Evolutionary conservation across 164 flowering plant genomes (phyloP), one percentile per base, ranked within the genome.

Genomic region (Annona squamosa): DNA sequence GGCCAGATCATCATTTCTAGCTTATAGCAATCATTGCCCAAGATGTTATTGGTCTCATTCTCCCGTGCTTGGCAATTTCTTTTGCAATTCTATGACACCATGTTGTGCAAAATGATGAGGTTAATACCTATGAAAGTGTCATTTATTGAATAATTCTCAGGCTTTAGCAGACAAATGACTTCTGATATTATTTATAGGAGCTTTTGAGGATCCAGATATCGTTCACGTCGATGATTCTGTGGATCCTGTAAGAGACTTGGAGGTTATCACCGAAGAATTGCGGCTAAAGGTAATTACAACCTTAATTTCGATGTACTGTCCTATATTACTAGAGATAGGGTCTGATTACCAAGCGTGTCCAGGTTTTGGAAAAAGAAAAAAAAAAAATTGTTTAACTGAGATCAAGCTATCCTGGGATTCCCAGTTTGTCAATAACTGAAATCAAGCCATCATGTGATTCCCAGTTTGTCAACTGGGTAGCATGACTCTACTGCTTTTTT

Each of bases 191-290:
- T 76, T 46, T 80, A 37, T 75, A 95, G 99, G 99, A 81, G 99
- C 97, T 73, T 95, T 95, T 86, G 99, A 95, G 74, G 99, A 95
- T 89, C 86, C 98, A n/a, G 99, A 95, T 77, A 91, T 95, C 52
- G 86, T 93, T 73, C 99, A 95, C 83, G 98, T 95, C 74, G 99
- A 95, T 79, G 98, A 93, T 74, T 17, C 86, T 63, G 91, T 95
- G 70, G 99, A 95, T 78, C 99, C 99, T 78, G 97, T 95, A 63
- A 87, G 98, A 81, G 99, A 95, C 82, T 82, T 95, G 76, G 99
- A 95, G 82, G 74, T 80, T 77, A 93, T 95, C 56, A 86, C 82
- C 81, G 89, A 75, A 81, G 99, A 95, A 76, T 72, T 95, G 45
- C 85, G 98, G 41, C 75, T 95, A 47, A 95, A 95, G 97, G 99